phyloP scores from a whole-genome alignment of 1,284 basidiomycete species.

The Ceratorhiza oryzae-sativae region DNA sequence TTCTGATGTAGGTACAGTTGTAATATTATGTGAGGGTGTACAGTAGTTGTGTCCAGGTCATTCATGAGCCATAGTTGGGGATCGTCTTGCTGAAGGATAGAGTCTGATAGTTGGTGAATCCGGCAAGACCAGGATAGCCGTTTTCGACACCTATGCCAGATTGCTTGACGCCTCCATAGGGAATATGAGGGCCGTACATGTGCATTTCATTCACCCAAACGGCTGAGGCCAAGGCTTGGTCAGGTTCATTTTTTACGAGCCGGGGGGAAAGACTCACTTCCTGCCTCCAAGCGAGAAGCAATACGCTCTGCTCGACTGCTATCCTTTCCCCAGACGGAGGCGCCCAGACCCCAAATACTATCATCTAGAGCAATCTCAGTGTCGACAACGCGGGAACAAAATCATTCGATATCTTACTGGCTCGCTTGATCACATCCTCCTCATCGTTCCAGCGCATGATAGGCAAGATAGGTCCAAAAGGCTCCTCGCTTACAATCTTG shows the following conservation, averaged over 20 bases:
- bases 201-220: conserved; percentile 38
- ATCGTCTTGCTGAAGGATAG: conserved; percentile 25
- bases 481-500: conserved; percentile 35
- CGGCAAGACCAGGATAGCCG: conserved; percentile 28
- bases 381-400: neutral
- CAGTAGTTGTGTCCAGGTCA: no score
- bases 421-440: conserved; percentile 31
- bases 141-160: conserved; percentile 34
- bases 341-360: conserved; percentile 23
- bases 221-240: neutral
- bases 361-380: conserved; percentile 9
- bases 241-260: neutral
- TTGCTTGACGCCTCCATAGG: conserved; percentile 35
- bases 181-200: conserved; percentile 29
- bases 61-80: conserved; percentile 49
- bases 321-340: conserved; percentile 35
- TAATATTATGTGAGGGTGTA: neutral
- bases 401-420: neutral
- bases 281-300: conserved; percentile 20
- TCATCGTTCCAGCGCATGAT: conserved; percentile 35
- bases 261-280: conserved; percentile 21
- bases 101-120: conserved; percentile 38
- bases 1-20: neutral
- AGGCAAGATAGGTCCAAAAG: conserved; percentile 34
- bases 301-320: neutral